Percentiles rank a stretch among this genome's conserved stretches.
Evolutionary conservation across 2,329 filamentous ascomycete species (phyloP).

Genomic region (Diaporthe aspalathi): DNA sequence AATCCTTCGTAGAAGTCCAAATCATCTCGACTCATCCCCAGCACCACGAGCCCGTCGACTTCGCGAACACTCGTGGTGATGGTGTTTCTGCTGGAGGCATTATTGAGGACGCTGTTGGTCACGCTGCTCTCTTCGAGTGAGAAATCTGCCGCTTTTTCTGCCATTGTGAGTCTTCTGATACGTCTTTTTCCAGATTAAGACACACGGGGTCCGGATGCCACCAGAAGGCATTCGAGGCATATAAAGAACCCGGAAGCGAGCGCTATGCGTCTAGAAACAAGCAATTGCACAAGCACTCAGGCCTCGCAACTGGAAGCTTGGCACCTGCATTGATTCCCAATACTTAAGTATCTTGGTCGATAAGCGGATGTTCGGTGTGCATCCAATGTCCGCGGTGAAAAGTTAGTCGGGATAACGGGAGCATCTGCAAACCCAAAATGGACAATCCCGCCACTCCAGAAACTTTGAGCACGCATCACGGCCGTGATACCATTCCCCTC

Average conservation of each 20-base stretch:
- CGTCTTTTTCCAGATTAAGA: background rate
- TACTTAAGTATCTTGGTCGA: background rate
- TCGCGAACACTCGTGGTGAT: conserved; percentile 18
- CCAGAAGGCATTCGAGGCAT: background rate
- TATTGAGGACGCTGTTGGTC: background rate
- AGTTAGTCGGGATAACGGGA: conserved; percentile 14
- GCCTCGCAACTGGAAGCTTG: background rate
- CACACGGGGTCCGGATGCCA: background rate
- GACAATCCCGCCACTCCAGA: background rate
- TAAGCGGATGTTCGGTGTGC: background rate
- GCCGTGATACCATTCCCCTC: background rate
- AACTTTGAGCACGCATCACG: background rate
- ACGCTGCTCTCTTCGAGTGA: background rate
- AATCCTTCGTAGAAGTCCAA: conserved; percentile 21
- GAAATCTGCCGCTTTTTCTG: background rate
- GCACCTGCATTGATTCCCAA: background rate
- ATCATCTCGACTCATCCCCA: conserved; percentile 23
- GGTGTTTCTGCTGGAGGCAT: background rate
- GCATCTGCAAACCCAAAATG: conserved; percentile 22
- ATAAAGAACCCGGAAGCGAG: background rate
- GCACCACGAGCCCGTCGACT: conserved; percentile 23
- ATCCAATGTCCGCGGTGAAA: background rate
- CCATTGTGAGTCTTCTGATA: background rate
- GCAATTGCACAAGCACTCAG: background rate
- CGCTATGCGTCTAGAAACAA: background rate